A percentile compares a stretch with the other conserved stretches of the same genome.
These are phyloP conservation scores for Acorus gramineus DNA, from an alignment of 106 monocot species.

Conservation along the genomic window DNA sequence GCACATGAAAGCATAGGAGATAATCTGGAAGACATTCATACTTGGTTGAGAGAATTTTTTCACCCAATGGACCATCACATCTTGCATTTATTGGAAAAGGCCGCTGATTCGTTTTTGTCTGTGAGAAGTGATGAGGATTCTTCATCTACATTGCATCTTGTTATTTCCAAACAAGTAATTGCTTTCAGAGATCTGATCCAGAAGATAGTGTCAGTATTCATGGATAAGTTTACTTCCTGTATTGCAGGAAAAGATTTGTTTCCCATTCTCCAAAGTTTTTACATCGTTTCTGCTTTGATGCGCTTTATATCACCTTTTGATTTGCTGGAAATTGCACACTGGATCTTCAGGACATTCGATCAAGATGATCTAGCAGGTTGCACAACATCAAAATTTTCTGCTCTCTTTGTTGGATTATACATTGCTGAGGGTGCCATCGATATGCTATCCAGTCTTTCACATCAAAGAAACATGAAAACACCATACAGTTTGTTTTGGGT, in stretches of 20 bases:
- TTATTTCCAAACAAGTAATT: slow-evolving; percentile 14
- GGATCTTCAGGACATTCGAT: slow-evolving; percentile 53
- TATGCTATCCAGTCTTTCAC: slow-evolving; percentile 24
- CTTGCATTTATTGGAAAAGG: slow-evolving; percentile 38
- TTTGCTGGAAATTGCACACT: slow-evolving; percentile 51
- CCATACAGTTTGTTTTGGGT: slow-evolving; percentile 21
- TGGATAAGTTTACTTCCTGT: slow-evolving; percentile 39
- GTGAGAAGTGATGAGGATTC: slow-evolving; percentile 1
- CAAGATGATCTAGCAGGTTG: slow-evolving; percentile 2
- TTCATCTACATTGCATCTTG: slow-evolving; percentile 11
- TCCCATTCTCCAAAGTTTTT: slow-evolving; percentile 41
- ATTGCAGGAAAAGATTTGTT: slow-evolving; percentile 18
- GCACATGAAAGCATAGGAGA: slow-evolving; percentile 12
- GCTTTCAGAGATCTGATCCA: slow-evolving; percentile 29
- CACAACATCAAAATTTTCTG: slow-evolving; percentile 6
- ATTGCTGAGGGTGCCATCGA: slow-evolving; percentile 42
- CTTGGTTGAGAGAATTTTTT: slow-evolving; percentile 25
- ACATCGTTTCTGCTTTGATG: slow-evolving; percentile 32
- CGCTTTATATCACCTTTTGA: slow-evolving; percentile 55
- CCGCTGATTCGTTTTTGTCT: slow-evolving; percentile 24
- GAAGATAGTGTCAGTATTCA: slow-evolving; percentile 24
- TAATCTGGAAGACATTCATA: slow-evolving; percentile 15
- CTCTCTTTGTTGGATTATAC: slow-evolving; percentile 43
- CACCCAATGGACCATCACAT: slow-evolving; percentile 31
- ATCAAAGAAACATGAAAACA: slow-evolving; percentile 6